Evolutionary conservation across 169 alveolate genomes (phyloP), one percentile per base, ranked within the genome.

Genomic region (Amoebophrya sp.): DNA sequence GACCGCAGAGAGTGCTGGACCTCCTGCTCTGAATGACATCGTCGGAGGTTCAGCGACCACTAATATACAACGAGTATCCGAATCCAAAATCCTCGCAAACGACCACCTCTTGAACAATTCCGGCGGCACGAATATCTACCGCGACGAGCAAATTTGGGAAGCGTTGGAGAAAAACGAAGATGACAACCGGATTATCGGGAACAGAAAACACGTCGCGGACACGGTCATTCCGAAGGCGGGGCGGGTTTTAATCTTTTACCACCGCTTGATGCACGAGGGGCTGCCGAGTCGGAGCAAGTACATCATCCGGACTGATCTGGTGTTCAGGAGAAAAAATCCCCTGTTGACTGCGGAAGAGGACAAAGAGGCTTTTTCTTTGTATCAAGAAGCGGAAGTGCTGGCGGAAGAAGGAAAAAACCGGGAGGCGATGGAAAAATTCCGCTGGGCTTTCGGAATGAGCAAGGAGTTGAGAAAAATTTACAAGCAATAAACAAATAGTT

Each of bases 301-400:
- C 91, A 93, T 93, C 39, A 77, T 93, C 40, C 83, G 95, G 54
- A 92, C 95, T 7, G 95, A 93, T 47, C 54, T 93, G 25, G 88
- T 93, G 33, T 93, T 40, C 88, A 91, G 54, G 35, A 40, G 95
- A 10, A 10, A 33, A 0, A 32, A 3, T 0, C 53, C n/a, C 38
- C 91, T 89, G 14, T 39, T 39, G 40, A 89, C 91, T 2, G 0
- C 91, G 23, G 77, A 23, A 3, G 77, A 39, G 66, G 91, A 89
- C 66, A 1, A 39, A 35, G 91, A 89, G 66, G 91, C 91, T 2
- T 89, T 89, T 55, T 3, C 25, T 7, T 29, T 40, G 18, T 89
- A 89, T 40, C 40, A 39, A 40, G 91, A 89, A 39, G 91, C 91
- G 14, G 77, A 89, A 25, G 14, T 14, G 33, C 54, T 89, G 1